Base-by-base conservation (phyloP, 768 basidiomycete genomes). In the Polyporus arcularius region DNA sequence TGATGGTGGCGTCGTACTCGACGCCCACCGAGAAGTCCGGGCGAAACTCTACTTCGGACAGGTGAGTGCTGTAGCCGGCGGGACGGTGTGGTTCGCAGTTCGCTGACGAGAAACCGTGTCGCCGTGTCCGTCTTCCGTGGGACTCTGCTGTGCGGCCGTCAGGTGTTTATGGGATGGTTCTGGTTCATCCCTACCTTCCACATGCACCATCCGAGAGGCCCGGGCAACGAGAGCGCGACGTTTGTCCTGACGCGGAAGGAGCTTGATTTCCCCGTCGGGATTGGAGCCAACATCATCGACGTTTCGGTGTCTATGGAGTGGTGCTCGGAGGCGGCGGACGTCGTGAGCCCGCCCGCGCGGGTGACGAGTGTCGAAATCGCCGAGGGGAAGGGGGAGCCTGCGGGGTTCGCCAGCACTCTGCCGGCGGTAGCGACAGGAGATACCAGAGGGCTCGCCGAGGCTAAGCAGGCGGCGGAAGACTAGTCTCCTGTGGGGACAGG, bases 131-230 rank as follows among this genome's bases (percentile, higher is more conserved):
- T 6, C 15, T 26, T 11, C 35, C 11, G 35, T 35, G 35, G 35
- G 35, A 35, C 35, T 6, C 35, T 35, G 35, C 47, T 12, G 32
- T 57, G 39, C 51, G 45, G 15, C 67, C 67, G 60, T 0, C 69
- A 92, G 82, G 79, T 93, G 0, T 85, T 88, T 66, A 84, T 95
- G 71, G 87, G 89, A 35, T 95, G 93, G 93, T 70, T 87, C 52
- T 94, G 93, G 93, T 80, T 94, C 69, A 84, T 95, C 60, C 93
- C 93, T 0, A 79, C 85, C 0, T 94, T 94, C 75, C 90, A 94
- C 69, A 83, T 93, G 77, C 77, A 83, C 1, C 79, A 83, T 46
- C 77, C 81, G 40, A 76, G 48, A 65, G 26, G 63, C 53, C 21
- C 55, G 60, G 46, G 52, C 55, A 59, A 72, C 15, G 61, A 68